A percentile compares a stretch with the other conserved stretches of the same genome.
These are phyloP conservation scores for Annulohypoxylon bovei DNA, from an alignment of 495 filamentous ascomycete species.

Conservation along the genomic window DNA sequence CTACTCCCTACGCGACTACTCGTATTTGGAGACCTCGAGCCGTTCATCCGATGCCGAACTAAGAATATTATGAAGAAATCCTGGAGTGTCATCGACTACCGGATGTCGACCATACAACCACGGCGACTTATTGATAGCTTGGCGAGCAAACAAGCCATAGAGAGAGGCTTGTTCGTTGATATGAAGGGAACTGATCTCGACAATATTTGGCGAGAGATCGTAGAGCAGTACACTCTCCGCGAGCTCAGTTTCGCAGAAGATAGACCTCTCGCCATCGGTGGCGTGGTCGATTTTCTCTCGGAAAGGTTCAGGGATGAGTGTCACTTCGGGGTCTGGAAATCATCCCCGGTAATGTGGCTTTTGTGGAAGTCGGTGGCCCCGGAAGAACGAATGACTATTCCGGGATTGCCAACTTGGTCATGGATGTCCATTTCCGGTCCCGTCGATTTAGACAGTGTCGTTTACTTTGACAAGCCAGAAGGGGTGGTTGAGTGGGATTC, in stretches of 20 bases:
- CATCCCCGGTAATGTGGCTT: conserved; percentile 12
- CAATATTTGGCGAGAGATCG: conserved; percentile 24
- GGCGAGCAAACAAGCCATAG: neutral
- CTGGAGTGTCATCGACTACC: conserved; percentile 20
- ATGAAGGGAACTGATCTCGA: conserved; percentile 16
- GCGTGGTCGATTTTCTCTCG: conserved; percentile 25
- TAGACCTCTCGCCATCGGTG: conserved; percentile 25
- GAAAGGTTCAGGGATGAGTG: conserved; percentile 17
- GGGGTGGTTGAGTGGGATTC: conserved; percentile 16
- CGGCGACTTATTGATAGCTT: conserved; percentile 21
- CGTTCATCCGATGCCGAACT: conserved; percentile 29
- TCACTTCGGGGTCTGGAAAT: conserved; percentile 28
- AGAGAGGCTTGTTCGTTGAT: conserved; percentile 15
- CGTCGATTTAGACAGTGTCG: conserved; percentile 24
- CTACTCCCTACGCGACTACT: conserved; percentile 20
- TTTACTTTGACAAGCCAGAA: conserved; percentile 25
- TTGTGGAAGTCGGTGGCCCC: conserved; percentile 13
- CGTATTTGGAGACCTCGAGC: conserved; percentile 32
- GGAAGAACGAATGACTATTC: conserved; percentile 5
- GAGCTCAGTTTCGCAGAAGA: conserved; percentile 20
- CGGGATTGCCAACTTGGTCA: conserved; percentile 25
- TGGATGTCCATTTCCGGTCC: conserved; percentile 31
- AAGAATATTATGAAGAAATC: conserved; percentile 23
- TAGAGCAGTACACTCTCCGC: conserved; percentile 32
- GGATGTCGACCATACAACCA: conserved; percentile 8